phyloP scores from a whole-genome alignment of 1,284 basidiomycete genomes.

The Termitomyces sp. region DNA sequence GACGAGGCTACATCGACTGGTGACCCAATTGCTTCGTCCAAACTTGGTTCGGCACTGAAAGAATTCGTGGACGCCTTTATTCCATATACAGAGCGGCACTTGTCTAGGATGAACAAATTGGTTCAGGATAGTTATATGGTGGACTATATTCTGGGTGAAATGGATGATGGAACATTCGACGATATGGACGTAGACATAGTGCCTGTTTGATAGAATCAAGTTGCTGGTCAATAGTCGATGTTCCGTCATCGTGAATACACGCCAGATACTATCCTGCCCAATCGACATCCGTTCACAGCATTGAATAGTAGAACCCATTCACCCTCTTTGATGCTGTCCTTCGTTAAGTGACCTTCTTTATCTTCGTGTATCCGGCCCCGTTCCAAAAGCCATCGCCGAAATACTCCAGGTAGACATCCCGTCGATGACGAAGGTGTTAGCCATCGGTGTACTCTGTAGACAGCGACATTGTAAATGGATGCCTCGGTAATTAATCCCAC shows the following conservation, averaged over 20 bases:
- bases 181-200: slow-evolving; percentile 40
- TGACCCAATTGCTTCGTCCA: slow-evolving; percentile 18
- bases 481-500: slow-evolving; percentile 52
- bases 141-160: slow-evolving; percentile 88
- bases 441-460: slow-evolving; percentile 53
- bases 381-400: slow-evolving; percentile 60
- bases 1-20: slow-evolving; percentile 31
- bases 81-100: slow-evolving; percentile 93
- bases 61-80: slow-evolving; percentile 83
- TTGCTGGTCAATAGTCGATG: neutral
- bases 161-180: slow-evolving; percentile 77
- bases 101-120: slow-evolving; percentile 78
- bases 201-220: slow-evolving; percentile 4
- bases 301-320: slow-evolving; percentile 70
- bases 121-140: slow-evolving; percentile 93
- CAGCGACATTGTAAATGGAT: slow-evolving; percentile 64
- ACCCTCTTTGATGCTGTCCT: slow-evolving; percentile 40
- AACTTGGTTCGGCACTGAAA: slow-evolving; percentile 45
- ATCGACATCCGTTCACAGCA: slow-evolving; percentile 59
- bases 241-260: neutral
- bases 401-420: slow-evolving; percentile 68
- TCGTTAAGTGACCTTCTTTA: slow-evolving; percentile 33
- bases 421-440: slow-evolving; percentile 52
- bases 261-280: slow-evolving; percentile 36
- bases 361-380: slow-evolving; percentile 49